These are phyloP conservation scores for Tuber melanosporum DNA, from an alignment of 495 filamentous ascomycete species.

Conservation along the genomic window DNA sequence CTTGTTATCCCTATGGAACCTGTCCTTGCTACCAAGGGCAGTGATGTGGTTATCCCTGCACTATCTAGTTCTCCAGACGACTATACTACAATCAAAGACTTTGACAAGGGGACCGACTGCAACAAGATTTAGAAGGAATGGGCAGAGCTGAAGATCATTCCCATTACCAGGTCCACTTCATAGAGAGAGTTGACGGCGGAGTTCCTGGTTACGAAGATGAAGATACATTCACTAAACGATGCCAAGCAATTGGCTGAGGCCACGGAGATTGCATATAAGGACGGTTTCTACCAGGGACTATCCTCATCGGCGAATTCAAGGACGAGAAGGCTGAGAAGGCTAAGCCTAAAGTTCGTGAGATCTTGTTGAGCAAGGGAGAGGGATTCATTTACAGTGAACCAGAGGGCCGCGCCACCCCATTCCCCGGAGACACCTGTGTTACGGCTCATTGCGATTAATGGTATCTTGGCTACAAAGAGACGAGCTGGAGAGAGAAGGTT, in stretches of 20 bases:
- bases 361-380: constrained; percentile 69
- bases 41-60: too few species aligned
- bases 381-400: constrained; percentile 92
- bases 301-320: constrained; percentile 83
- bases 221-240: constrained; percentile 95
- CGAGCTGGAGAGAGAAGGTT: too few species aligned
- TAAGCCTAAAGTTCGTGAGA: constrained; percentile 76
- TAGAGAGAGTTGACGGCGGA: constrained; percentile 80
- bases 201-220: constrained; percentile 79
- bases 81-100: too few species aligned
- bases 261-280: constrained; percentile 93
- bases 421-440: constrained; percentile 82
- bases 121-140: constrained; percentile 96
- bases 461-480: too few species aligned
- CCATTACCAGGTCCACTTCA: constrained; percentile 82
- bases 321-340: constrained; percentile 62
- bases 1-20: too few species aligned
- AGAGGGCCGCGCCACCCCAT: constrained; percentile 74
- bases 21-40: too few species aligned
- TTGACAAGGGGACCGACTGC: too few species aligned
- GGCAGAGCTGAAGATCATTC: constrained; percentile 77
- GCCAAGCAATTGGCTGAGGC: constrained; percentile 80
- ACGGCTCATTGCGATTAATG: too few species aligned
- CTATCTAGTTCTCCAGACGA: too few species aligned
- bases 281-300: constrained; percentile 96